Conservation (phyloP, 176 grass and related monocot genomes). For the Aegilops longissima region DNA sequence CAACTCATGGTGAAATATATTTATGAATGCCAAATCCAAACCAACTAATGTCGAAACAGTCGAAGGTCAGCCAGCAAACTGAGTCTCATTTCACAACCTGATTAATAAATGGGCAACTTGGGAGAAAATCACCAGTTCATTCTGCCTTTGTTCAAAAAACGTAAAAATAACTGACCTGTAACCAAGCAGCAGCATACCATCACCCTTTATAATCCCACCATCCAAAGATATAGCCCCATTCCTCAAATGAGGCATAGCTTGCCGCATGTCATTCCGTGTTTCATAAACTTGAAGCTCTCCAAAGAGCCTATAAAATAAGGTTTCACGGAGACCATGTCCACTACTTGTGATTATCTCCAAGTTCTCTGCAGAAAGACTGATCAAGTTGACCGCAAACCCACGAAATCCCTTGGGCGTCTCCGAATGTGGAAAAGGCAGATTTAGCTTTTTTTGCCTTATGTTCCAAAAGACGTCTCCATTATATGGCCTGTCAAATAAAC, state of each 20-base stretch:
- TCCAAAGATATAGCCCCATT: conserved; percentile 41
- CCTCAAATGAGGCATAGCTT: conserved; percentile 20
- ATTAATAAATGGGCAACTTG: background rate
- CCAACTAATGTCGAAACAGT: background rate
- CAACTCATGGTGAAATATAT: background rate
- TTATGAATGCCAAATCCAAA: background rate
- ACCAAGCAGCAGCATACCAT: conserved; percentile 27
- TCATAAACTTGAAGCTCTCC: conserved; percentile 43
- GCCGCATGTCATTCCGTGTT: conserved; percentile 21
- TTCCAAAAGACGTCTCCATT: background rate
- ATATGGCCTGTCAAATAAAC: conserved; percentile 26
- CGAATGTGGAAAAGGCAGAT: background rate
- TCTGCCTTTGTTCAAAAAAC: background rate
- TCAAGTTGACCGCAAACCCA: conserved; percentile 39
- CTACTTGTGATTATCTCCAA: background rate
- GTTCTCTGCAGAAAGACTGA: conserved; percentile 25
- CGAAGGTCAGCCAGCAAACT: background rate
- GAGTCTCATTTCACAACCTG: background rate
- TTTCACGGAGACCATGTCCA: conserved; percentile 44
- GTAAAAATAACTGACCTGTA: conserved; percentile 24
- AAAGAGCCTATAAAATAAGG: conserved; percentile 40
- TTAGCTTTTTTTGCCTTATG: conserved; percentile 12
- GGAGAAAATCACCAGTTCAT: background rate
- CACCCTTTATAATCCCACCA: conserved; percentile 41
- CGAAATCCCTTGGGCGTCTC: conserved; percentile 1